A percentile compares a stretch with the other conserved stretches of the same genome.
phyloP scores from a whole-genome alignment of 2,329 filamentous ascomycete genomes.

The Karstenula rhodostoma region DNA sequence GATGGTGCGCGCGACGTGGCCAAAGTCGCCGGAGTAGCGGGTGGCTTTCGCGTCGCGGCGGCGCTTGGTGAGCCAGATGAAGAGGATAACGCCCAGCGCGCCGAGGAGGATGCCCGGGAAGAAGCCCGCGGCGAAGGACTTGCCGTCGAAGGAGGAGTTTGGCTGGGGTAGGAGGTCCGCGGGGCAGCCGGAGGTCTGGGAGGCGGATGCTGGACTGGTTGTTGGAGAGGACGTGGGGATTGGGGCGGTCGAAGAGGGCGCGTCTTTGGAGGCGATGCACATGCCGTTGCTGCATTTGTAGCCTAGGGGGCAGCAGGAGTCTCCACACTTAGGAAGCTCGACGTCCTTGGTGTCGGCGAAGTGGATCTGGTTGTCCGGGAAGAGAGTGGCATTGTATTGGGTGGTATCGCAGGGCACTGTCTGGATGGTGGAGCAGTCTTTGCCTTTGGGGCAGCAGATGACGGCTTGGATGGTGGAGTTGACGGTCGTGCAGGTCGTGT shows the following conservation, averaged over 20 bases:
- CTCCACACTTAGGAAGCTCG: slow-evolving; percentile 65
- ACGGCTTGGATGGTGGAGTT: slow-evolving; percentile 69
- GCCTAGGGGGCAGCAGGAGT: slow-evolving; percentile 74
- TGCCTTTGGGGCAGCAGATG: slow-evolving; percentile 72
- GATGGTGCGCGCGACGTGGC: slow-evolving; percentile 47
- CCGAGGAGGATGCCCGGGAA: slow-evolving; percentile 49
- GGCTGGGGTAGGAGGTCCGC: slow-evolving; percentile 25
- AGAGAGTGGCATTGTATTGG: slow-evolving; percentile 65
- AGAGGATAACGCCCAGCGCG: slow-evolving; percentile 38
- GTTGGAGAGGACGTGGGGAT: slow-evolving; percentile 38
- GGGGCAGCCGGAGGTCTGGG: slow-evolving; percentile 37
- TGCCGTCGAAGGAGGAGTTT: slow-evolving; percentile 39
- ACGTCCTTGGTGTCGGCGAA: slow-evolving; percentile 66
- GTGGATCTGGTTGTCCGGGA: slow-evolving; percentile 70
- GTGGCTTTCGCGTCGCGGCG: slow-evolving; percentile 40
- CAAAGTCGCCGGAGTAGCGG: slow-evolving; percentile 50
- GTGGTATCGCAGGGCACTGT: slow-evolving; percentile 71
- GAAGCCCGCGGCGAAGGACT: slow-evolving; percentile 50
- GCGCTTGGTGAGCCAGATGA: slow-evolving; percentile 47
- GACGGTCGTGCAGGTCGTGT: slow-evolving; percentile 65
- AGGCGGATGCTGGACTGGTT: slow-evolving; percentile 38
- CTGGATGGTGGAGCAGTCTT: slow-evolving; percentile 67
- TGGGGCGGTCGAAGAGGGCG: slow-evolving; percentile 31
- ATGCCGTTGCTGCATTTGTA: slow-evolving; percentile 66
- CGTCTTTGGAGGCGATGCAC: slow-evolving; percentile 64